Conservation (phyloP, 352 stramenopile genomes). For the Phytophthora cajani region DNA sequence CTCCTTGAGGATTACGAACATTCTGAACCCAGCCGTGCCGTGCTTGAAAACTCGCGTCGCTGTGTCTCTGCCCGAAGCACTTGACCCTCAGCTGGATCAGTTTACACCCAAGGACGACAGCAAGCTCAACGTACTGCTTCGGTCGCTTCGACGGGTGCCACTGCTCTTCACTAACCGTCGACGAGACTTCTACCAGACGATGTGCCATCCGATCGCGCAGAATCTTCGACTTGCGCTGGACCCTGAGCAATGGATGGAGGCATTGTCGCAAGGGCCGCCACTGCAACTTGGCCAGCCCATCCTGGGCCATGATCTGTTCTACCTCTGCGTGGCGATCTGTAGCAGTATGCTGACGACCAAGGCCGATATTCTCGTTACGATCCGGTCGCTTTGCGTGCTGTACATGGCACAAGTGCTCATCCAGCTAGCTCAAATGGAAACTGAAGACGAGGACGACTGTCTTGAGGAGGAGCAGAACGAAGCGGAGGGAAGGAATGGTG, state of each 20-base stretch:
- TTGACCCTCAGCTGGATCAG: conserved; percentile 73
- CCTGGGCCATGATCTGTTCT: conserved; percentile 79
- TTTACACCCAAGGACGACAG: conserved; percentile 80
- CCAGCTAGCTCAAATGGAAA: conserved; percentile 58
- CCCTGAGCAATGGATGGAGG: conserved; percentile 58
- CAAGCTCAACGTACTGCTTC: conserved; percentile 77
- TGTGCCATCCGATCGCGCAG: conserved; percentile 56
- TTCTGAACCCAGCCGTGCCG: conserved; percentile 58
- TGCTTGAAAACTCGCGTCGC: conserved; percentile 67
- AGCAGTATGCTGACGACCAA: conserved; percentile 82
- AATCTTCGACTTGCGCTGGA: conserved; percentile 56
- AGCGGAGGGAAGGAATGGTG: conserved; percentile 3
- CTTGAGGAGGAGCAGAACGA: conserved; percentile 37
- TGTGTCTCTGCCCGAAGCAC: conserved; percentile 68
- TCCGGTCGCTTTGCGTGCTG: conserved; percentile 78
- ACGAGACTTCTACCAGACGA: conserved; percentile 56
- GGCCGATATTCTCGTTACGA: conserved; percentile 79
- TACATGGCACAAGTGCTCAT: conserved; percentile 84
- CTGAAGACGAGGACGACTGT: conserved; percentile 68
- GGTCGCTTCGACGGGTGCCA: conserved; percentile 58
- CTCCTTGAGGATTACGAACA: conserved; percentile 72
- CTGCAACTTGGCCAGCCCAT: conserved; percentile 68
- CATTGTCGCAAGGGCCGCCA: conserved; percentile 51
- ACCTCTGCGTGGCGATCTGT: conserved; percentile 76
- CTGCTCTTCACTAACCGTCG: conserved; percentile 65